Evolutionary conservation across 2,329 filamentous ascomycete genomes (phyloP), one percentile per base, ranked within the genome.

Genomic region (Alternaria gaisen): DNA sequence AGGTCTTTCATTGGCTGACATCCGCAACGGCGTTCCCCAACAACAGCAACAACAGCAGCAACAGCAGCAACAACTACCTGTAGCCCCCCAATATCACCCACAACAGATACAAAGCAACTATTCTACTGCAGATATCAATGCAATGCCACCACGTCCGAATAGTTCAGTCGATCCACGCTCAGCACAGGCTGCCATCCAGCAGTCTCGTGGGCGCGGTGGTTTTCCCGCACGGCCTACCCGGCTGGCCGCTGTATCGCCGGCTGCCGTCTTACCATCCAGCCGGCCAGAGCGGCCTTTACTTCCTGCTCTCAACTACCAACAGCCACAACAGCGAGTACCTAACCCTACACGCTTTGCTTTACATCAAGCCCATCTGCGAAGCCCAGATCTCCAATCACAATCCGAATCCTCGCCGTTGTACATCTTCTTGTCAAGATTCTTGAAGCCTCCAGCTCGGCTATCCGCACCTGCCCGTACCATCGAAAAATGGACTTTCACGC

Each of bases 361-460:
- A 8, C 88, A 90, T 68, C 86, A 89, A 74, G 83, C 84, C 44
- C 80, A 87, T 69, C 77, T 89, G 28, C 82, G 83, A 24, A 87
- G 84, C 65, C 87, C 87, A 4, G 65, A 80, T 1, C 79, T 86
- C 28, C 71, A 71, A 38, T 68, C 79, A 16, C 48, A 59, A n/a
- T 28, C 53, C n/a, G 4, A 30, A 11, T 38, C 47, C 5, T 44
- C 53, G 12, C 55, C 51, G 5, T 78, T 86, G 53, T 91, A 90
- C 69, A 87, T 90, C 63, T 85, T 83, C 50, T 77, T 91, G 18
- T 83, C 83, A 61, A 76, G 73, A 0, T 86, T 89, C 57, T 78
- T 81, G 1, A 69, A 86, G 7, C 64, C 67, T 1, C 90, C 90
- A 0, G 72, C 68, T 64, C 50, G 72, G 76, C 51, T 78, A 57